Percentiles rank a stretch among this genome's conserved stretches.
These are phyloP conservation scores for Naegleria lovaniensis DNA, from an alignment of 208 protist genomes.

Conservation along the genomic window DNA sequence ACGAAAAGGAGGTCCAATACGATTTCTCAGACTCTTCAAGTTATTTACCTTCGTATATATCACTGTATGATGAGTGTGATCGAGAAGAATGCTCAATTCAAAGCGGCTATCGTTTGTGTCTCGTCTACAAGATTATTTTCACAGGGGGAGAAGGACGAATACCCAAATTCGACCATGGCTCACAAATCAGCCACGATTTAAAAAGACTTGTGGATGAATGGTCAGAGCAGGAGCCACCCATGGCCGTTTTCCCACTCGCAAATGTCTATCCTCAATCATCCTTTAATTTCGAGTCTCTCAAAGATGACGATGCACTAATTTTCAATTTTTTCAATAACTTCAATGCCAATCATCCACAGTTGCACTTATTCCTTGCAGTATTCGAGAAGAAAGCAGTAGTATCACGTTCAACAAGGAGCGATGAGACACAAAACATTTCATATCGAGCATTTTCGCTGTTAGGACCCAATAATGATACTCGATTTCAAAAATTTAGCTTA, in stretches of 20 bases:
- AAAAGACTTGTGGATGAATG: background rate
- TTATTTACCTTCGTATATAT: background rate
- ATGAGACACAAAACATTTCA: background rate
- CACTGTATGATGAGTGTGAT: background rate
- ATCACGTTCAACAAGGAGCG: background rate
- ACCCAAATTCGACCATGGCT: background rate
- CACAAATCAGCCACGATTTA: background rate
- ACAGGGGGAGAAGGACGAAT: background rate
- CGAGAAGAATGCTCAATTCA: background rate
- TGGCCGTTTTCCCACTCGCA: background rate
- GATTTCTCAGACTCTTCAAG: background rate
- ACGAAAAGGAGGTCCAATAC: background rate
- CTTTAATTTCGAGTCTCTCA: background rate
- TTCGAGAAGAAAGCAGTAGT: background rate
- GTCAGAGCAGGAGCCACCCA: background rate
- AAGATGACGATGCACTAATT: background rate
- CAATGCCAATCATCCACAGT: background rate
- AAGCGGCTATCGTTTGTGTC: background rate
- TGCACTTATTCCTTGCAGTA: background rate
- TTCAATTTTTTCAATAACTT: background rate
- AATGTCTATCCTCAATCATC: background rate
- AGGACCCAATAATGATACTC: background rate
- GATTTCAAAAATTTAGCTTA: background rate
- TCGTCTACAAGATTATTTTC: background rate
- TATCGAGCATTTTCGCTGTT: background rate